Conservation (phyloP, 352 stramenopile genomes). For the Phytophthora tubulina region DNA sequence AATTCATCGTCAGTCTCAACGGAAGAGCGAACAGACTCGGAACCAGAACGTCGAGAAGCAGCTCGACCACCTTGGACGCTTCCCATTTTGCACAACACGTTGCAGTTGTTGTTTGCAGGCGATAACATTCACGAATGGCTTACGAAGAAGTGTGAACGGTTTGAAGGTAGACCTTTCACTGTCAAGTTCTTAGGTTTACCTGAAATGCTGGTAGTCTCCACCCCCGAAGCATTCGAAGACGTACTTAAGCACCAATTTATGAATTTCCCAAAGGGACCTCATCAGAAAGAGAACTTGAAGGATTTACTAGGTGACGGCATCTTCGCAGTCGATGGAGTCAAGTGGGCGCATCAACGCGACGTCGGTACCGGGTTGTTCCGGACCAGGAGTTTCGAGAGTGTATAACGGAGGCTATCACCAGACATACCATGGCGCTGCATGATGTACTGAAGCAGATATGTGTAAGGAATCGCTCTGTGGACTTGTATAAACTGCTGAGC, state of each 20-base stretch:
- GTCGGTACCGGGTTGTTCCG: constrained; percentile 85
- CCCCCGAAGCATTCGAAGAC: constrained; percentile 49
- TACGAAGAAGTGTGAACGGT: constrained; percentile 10
- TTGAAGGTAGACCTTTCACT: constrained; percentile 49
- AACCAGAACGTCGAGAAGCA: constrained; percentile 18
- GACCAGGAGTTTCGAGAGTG: constrained; percentile 48
- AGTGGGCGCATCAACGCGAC: constrained; percentile 81
- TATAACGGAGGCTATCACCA: constrained; percentile 47
- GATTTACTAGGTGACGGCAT: constrained; percentile 78
- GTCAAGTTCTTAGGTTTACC: constrained; percentile 47
- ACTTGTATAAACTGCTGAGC: constrained; percentile 60
- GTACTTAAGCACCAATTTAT: constrained; percentile 72
- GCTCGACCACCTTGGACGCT: constrained; percentile 27
- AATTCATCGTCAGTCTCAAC: not conserved
- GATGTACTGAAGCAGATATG: constrained; percentile 31
- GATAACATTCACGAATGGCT: constrained; percentile 33
- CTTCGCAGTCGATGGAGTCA: constrained; percentile 65
- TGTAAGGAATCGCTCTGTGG: constrained; percentile 30
- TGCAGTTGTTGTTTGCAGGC: constrained; percentile 9
- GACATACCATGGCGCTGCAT: constrained; percentile 37
- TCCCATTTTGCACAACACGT: constrained; percentile 32
- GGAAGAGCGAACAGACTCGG: constrained; percentile 9
- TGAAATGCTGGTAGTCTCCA: constrained; percentile 34
- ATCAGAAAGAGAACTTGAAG: constrained; percentile 40
- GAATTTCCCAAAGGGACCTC: constrained; percentile 70